phyloP scores from a whole-genome alignment of 2,329 filamentous ascomycete genomes.

The Alternaria longipes region DNA sequence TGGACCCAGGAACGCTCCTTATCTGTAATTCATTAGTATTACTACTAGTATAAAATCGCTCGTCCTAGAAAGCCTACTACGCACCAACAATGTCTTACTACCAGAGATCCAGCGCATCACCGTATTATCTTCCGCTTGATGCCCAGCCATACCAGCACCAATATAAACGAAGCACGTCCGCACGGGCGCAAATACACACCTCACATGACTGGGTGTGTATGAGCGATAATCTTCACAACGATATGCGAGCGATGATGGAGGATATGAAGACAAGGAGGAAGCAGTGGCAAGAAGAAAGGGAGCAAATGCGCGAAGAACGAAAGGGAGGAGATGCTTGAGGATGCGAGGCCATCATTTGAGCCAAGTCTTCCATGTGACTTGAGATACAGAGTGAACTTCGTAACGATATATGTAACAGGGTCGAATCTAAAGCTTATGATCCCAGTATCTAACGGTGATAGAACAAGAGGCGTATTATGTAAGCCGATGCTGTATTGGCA shows the following conservation, averaged over 20 bases:
- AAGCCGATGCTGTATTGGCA: neutral
- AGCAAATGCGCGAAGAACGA: neutral
- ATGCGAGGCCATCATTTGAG: neutral
- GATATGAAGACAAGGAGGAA: slow-evolving; percentile 15
- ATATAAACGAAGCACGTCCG: neutral
- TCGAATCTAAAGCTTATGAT: neutral
- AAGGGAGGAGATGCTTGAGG: neutral
- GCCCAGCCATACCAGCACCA: neutral
- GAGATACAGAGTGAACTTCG: neutral
- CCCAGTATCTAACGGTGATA: neutral
- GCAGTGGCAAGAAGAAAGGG: slow-evolving; percentile 14
- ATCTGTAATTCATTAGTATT: neutral
- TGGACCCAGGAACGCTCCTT: neutral
- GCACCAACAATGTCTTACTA: neutral
- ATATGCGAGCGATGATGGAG: slow-evolving; percentile 11
- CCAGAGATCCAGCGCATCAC: neutral
- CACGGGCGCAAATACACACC: neutral
- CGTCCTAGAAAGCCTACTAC: neutral
- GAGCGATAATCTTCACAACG: slow-evolving; percentile 6
- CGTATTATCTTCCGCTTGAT: slow-evolving; percentile 1
- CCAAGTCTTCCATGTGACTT: neutral
- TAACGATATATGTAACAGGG: neutral
- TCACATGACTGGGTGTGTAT: slow-evolving; percentile 12
- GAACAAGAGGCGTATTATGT: neutral
- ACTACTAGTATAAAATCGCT: neutral